phyloP scores from a whole-genome alignment of 768 basidiomycete species.

The Albatrellus ellisii region DNA sequence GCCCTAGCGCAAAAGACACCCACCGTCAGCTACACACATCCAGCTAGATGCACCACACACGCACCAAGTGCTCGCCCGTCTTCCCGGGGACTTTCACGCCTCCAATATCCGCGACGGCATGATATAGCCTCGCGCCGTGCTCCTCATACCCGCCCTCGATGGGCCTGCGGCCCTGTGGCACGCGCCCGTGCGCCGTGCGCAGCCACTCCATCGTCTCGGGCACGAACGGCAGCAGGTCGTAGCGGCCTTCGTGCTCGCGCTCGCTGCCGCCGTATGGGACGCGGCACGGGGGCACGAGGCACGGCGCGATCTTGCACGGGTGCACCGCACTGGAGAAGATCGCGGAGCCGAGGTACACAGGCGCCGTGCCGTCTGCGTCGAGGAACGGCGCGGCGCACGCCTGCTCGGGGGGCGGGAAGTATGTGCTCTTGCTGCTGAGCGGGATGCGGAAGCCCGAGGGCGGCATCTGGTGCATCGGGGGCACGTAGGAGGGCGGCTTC shows the following conservation, averaged over 20 bases:
- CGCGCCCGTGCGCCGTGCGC: conserved; percentile 39
- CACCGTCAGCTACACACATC: too few species aligned
- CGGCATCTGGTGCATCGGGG: conserved; percentile 21
- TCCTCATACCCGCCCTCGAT: conserved; percentile 73
- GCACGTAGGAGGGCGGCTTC: conserved; percentile 1
- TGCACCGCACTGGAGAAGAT: conserved; percentile 54
- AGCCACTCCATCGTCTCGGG: conserved; percentile 66
- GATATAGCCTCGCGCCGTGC: conserved; percentile 49
- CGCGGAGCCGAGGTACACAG: conserved; percentile 65
- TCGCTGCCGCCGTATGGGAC: conserved; percentile 58
- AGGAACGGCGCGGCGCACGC: conserved; percentile 37
- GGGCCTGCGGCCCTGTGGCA: conserved; percentile 43
- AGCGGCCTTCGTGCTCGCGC: conserved; percentile 47
- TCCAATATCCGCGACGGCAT: conserved; percentile 41
- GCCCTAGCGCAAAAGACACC: conserved; percentile 17
- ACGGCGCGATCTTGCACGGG: conserved; percentile 69
- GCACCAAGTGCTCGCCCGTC: conserved; percentile 53
- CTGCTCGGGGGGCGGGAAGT: conserved; percentile 31
- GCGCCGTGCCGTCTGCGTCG: conserved; percentile 44
- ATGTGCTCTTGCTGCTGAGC: conserved; percentile 23
- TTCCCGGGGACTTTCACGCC: conserved; percentile 61
- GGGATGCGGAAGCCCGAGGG: conserved; percentile 60
- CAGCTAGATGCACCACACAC: conserved; percentile 14
- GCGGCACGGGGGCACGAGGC: conserved; percentile 34
- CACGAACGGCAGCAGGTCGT: conserved; percentile 63